Conservation (phyloP, 2,329 filamentous ascomycete species). For the Botryosphaeria dothidea region DNA sequence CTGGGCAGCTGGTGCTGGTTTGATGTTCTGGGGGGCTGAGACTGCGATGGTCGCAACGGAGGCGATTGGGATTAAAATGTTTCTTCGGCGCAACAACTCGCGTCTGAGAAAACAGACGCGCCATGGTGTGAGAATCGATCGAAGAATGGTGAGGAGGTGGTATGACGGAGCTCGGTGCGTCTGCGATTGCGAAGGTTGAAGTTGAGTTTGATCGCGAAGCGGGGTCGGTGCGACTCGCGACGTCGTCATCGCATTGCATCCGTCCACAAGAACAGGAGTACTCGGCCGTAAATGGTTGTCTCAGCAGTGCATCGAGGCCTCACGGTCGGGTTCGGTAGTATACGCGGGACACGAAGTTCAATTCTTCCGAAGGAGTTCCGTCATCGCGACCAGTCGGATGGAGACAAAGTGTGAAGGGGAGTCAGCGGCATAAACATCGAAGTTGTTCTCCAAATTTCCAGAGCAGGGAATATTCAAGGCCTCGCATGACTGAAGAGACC, state of each 20-base stretch:
- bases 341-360: neutral
- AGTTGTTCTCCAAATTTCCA: neutral
- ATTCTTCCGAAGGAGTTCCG: neutral
- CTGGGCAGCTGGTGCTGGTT: neutral
- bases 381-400: neutral
- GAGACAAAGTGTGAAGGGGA: neutral
- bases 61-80: neutral
- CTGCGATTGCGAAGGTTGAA: neutral
- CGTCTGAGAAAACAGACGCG: neutral
- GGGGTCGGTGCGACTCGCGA: neutral
- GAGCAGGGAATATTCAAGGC: neutral
- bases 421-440: slow-evolving; percentile 3
- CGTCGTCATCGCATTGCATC: neutral
- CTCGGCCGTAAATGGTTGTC: neutral
- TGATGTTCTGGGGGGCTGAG: slow-evolving; percentile 3
- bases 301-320: slow-evolving; percentile 9
- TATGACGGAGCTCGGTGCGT: neutral
- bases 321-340: neutral
- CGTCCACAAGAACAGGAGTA: neutral
- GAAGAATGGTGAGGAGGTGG: neutral
- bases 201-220: neutral
- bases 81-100: slow-evolving; percentile 3
- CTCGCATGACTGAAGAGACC: slow-evolving; percentile 1
- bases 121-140: neutral
- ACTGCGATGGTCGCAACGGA: neutral